These are phyloP conservation scores for Capsicum baccatum DNA, from an alignment of 257 asterid species.

Conservation along the genomic window DNA sequence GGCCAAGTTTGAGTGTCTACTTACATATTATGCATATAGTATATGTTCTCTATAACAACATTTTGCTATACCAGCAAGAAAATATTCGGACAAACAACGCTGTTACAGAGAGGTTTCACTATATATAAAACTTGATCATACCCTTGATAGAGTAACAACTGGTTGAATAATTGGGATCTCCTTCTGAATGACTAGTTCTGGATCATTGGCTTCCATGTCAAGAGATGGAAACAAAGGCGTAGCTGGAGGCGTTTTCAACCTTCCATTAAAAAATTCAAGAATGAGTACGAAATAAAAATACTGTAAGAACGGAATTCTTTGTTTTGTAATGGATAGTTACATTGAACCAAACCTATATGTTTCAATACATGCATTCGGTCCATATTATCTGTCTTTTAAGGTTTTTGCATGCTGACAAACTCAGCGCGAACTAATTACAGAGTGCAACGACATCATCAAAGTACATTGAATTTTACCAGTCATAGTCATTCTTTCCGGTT, in stretches of 20 bases:
- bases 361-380: neutral
- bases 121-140: conserved; percentile 23
- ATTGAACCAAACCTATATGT: no score
- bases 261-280: conserved; percentile 27
- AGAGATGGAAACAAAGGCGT: conserved; percentile 88
- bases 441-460: neutral
- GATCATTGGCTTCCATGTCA: conserved; percentile 71
- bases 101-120: neutral
- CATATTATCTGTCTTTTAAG: neutral
- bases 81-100: neutral
- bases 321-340: no score
- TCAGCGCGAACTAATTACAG: neutral
- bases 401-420: neutral
- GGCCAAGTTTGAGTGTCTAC: no score
- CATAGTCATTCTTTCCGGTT: conserved; percentile 68
- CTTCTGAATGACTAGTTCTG: conserved; percentile 53
- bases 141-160: conserved; percentile 72
- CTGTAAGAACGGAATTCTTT: no score
- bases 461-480: conserved; percentile 49
- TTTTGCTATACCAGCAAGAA: neutral
- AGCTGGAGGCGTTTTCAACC: conserved; percentile 91
- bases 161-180: conserved; percentile 71
- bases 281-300: neutral
- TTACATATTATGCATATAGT: no score
- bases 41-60: no score